Conservation (phyloP, 805 yeast species). For the Candida sanyiensis region DNA sequence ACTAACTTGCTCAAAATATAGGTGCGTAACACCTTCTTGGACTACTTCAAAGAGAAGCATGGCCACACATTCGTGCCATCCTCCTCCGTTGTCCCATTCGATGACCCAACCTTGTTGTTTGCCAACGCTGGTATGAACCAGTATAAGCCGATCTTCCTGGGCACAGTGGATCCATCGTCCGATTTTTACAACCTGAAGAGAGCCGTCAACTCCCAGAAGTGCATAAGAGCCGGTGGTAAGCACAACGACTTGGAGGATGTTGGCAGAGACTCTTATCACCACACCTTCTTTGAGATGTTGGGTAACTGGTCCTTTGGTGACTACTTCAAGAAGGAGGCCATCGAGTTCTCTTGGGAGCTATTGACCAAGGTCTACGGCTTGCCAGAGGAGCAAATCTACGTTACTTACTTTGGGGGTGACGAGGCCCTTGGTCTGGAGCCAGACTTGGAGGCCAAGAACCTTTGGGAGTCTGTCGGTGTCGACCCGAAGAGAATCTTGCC, state of each 20-base stretch:
- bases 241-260: conserved; percentile 98
- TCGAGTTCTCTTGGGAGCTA: conserved; percentile 83
- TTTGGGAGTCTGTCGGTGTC: conserved; percentile 86
- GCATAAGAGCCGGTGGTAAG: conserved; percentile 99
- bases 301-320: conserved; percentile 99
- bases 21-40: conserved; percentile 81
- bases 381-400: conserved; percentile 75
- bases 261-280: conserved; percentile 96
- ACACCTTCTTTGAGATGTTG: conserved; percentile 97
- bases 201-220: conserved; percentile 94
- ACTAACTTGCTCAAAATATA: conserved; percentile 16
- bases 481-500: conserved; percentile 89
- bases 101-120: conserved; percentile 93
- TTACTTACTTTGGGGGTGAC: conserved; percentile 96
- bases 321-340: conserved; percentile 93
- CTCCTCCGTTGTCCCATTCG: conserved; percentile 94
- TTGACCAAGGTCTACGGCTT: conserved; percentile 82
- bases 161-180: conserved; percentile 93
- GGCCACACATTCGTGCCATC: conserved; percentile 84
- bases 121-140: conserved; percentile 99
- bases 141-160: conserved; percentile 94
- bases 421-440: conserved; percentile 76
- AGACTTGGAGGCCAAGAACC: conserved; percentile 85
- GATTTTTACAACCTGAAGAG: conserved; percentile 79
- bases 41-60: conserved; percentile 56